Evolutionary conservation across 345 rosid species (phyloP).

Genomic region (Crucihimalaya himalaica): DNA sequence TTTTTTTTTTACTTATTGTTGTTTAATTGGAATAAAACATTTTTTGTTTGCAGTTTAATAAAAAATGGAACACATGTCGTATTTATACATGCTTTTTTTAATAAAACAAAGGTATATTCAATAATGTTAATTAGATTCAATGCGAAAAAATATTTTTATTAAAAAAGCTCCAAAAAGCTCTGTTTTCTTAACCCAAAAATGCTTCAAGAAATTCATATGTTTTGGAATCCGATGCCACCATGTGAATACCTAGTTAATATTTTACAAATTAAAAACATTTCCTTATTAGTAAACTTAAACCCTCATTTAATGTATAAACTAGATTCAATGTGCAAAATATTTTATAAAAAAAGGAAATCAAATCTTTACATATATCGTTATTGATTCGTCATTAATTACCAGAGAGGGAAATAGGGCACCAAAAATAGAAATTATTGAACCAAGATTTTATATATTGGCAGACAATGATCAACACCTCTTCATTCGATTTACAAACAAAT

Average conservation of each 20-base stretch:
- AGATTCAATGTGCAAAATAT: neutral
- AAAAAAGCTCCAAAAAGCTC: too few species aligned
- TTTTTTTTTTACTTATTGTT: neutral
- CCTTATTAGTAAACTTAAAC: neutral
- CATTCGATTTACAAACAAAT: slow-evolving; percentile 16
- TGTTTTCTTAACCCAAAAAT: too few species aligned
- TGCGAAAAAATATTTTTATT: too few species aligned
- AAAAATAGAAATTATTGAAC: slow-evolving; percentile 4
- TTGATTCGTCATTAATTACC: slow-evolving; percentile 4
- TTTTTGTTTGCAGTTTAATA: neutral
- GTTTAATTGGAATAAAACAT: slow-evolving; percentile 8
- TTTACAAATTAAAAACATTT: too few species aligned
- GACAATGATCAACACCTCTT: slow-evolving; percentile 21
- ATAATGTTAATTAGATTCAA: neutral
- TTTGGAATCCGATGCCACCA: too few species aligned
- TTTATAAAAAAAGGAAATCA: neutral
- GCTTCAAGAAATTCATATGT: too few species aligned
- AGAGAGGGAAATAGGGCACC: neutral
- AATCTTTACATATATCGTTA: neutral
- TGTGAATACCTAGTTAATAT: too few species aligned
- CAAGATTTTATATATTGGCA: neutral
- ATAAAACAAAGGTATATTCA: neutral
- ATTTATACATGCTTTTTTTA: neutral
- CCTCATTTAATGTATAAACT: neutral
- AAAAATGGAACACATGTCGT: neutral